Conservation (phyloP, 2,329 filamentous ascomycete genomes). For the Onygenales sp. region DNA sequence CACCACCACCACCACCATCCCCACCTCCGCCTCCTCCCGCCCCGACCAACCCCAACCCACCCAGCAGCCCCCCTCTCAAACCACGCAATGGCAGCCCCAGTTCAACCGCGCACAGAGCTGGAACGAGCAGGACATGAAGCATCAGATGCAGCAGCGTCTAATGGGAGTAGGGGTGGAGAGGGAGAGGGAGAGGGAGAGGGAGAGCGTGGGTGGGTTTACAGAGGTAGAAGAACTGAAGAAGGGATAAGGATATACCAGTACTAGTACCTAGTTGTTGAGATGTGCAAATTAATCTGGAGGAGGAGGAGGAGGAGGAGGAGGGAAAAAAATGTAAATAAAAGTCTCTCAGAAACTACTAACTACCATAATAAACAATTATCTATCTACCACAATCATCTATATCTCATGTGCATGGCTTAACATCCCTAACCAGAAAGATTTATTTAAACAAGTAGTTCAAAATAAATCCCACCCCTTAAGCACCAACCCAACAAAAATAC, state of each 20-base stretch:
- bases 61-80: no score
- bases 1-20: neutral
- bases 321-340: no score
- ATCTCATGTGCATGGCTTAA: no score
- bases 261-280: neutral
- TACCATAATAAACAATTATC: no score
- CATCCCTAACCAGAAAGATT: no score
- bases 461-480: no score
- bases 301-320: no score
- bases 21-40: neutral
- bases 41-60: neutral
- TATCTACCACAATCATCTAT: no score
- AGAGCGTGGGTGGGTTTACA: conserved; percentile 48
- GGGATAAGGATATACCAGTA: neutral
- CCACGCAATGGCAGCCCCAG: conserved; percentile 19
- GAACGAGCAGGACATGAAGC: conserved; percentile 47
- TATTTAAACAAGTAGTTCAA: no score
- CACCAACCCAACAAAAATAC: no score
- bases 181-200: conserved; percentile 20
- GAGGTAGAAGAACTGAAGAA: conserved; percentile 43
- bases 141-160: conserved; percentile 39
- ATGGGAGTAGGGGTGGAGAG: conserved; percentile 7
- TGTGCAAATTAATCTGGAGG: neutral
- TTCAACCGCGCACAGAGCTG: conserved; percentile 25
- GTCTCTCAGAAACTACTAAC: no score